A percentile compares a stretch with the other conserved stretches of the same genome.
These are phyloP conservation scores for Penicillium maclennaniae DNA, from an alignment of 495 filamentous ascomycete genomes.

Conservation along the genomic window DNA sequence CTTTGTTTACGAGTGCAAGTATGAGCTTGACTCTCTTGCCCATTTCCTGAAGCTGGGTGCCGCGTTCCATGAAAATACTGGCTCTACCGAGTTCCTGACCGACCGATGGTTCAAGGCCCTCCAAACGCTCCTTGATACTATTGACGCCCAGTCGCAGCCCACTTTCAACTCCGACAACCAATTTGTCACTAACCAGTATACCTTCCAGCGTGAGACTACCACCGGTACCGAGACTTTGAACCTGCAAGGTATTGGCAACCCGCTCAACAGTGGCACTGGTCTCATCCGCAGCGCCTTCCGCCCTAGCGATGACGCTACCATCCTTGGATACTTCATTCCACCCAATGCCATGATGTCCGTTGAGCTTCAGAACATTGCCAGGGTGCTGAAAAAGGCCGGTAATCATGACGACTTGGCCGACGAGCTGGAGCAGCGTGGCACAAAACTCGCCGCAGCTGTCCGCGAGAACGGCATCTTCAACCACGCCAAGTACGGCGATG, in stretches of 20 bases:
- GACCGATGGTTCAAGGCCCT: slow-evolving; percentile 77
- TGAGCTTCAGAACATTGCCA: slow-evolving; percentile 74
- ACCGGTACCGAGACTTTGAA: slow-evolving; percentile 87
- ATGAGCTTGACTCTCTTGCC: slow-evolving; percentile 93
- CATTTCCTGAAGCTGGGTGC: slow-evolving; percentile 84
- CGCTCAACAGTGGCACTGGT: slow-evolving; percentile 77
- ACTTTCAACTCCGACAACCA: slow-evolving; percentile 68
- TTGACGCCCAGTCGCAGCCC: slow-evolving; percentile 72
- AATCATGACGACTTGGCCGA: slow-evolving; percentile 45
- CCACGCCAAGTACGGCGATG: slow-evolving; percentile 76
- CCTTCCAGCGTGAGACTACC: slow-evolving; percentile 75
- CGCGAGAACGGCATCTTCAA: slow-evolving; percentile 87
- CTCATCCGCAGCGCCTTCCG: slow-evolving; percentile 90
- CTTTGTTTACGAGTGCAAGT: slow-evolving; percentile 96
- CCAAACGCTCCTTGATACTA: slow-evolving; percentile 63
- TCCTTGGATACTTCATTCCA: slow-evolving; percentile 91
- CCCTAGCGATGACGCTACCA: slow-evolving; percentile 97
- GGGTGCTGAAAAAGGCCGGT: slow-evolving; percentile 58
- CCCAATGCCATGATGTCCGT: slow-evolving; percentile 95
- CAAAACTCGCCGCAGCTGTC: slow-evolving; percentile 69
- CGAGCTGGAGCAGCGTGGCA: slow-evolving; percentile 60
- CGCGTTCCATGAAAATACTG: slow-evolving; percentile 78
- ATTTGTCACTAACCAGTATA: slow-evolving; percentile 73
- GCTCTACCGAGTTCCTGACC: slow-evolving; percentile 72
- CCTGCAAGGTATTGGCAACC: slow-evolving; percentile 81